Conservation (phyloP, 208 protist genomes). For the Entamoeba invadens region DNA sequence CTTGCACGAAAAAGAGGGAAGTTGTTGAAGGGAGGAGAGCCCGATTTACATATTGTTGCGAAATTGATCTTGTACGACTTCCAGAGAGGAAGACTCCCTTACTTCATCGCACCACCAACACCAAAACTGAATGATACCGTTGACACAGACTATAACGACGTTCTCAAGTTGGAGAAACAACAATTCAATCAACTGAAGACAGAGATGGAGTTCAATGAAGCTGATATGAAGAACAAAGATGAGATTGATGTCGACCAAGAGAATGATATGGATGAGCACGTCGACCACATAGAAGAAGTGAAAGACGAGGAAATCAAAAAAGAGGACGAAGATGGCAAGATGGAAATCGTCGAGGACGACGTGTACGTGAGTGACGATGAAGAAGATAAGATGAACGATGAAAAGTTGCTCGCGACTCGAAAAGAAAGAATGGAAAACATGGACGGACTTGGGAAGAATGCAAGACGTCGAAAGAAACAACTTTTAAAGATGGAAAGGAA, state of each 20-base stretch:
- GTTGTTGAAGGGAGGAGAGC: slow-evolving; percentile 70
- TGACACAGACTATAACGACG: slow-evolving; percentile 3
- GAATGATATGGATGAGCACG: slow-evolving; percentile 12
- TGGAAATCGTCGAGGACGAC: neutral
- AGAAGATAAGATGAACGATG: neutral
- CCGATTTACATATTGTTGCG: slow-evolving; percentile 70
- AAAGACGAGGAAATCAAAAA: neutral
- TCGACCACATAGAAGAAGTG: neutral
- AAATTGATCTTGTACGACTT: slow-evolving; percentile 89
- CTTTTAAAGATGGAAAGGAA: neutral
- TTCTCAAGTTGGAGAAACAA: slow-evolving; percentile 9
- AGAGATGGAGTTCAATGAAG: slow-evolving; percentile 22
- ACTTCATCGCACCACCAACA: slow-evolving; percentile 71
- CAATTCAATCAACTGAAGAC: slow-evolving; percentile 2
- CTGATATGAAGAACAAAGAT: slow-evolving; percentile 19
- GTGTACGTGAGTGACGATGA: neutral
- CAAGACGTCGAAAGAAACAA: neutral
- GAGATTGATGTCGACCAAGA: slow-evolving; percentile 19
- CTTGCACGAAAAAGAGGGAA: slow-evolving; percentile 72
- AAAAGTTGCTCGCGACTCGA: neutral
- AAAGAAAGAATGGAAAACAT: neutral
- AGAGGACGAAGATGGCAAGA: neutral
- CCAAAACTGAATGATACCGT: slow-evolving; percentile 17
- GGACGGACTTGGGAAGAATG: neutral
- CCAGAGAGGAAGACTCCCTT: slow-evolving; percentile 79